Evolutionary conservation across 31 red algal genomes (phyloP), one percentile per base, ranked within the genome.

Genomic region (Odonthalia washingtoniensis): DNA sequence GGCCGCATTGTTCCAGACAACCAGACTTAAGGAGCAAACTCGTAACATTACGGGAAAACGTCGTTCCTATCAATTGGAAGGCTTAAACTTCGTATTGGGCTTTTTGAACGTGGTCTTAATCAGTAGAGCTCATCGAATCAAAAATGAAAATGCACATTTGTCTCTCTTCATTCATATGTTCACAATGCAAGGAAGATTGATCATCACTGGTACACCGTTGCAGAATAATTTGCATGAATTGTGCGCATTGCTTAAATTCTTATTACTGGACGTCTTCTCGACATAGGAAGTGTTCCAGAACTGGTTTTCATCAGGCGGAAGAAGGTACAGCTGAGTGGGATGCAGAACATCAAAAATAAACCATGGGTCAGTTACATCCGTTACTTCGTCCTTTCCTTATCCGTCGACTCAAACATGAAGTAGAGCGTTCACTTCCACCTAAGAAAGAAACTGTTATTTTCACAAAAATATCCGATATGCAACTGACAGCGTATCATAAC

Each of bases 371-470:
- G 78, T 75, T 99, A 38, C 98, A 99, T 89, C 93, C 98, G 1
- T 90, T 99, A 27, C 75, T 99, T 41, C 86, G 95, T 3, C 98
- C 98, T 17, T 99, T 99, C 44, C 77, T 99, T 39, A 93, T 99
- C 60, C 95, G 98, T 37, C 93, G 98, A 63, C 85, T 97, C 46
- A 99, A 99, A 78, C 88, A 92, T 35, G 98, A 99, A 73, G 98
- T 99, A 21, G 98, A 92, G 34, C 88, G 87, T 73, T 90, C 85
- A 62, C 86, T 99, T 41, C 98, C 98, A 26, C 98, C 98, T 3
- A 99, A 99, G 86, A 99, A 91, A 40, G 98, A 99, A 78, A 99
- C 92, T 34, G 91, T 97, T 1, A 70, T 99, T 34, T 99, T 96
- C 74, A 94, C 91, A 1, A 92, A 90, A 65, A 84, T 99, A 31